These are phyloP conservation scores for Yarrowia sp. DNA, from an alignment of 805 yeast species.

Conservation along the genomic window DNA sequence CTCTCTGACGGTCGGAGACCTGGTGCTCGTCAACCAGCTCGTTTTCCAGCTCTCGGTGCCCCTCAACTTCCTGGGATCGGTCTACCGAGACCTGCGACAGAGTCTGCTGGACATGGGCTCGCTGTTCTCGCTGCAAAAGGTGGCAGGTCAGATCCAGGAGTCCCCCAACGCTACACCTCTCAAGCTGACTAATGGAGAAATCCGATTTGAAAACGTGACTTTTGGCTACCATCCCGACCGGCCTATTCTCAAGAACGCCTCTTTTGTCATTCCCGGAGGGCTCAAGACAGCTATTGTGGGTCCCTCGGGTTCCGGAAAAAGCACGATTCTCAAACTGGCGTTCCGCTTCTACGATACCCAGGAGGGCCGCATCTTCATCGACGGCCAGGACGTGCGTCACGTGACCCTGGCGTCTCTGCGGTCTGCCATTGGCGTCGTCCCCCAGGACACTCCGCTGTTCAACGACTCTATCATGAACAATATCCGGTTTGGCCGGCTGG, in stretches of 20 bases:
- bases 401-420: conserved; percentile 80
- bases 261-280: conserved; percentile 89
- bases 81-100: conserved; percentile 92
- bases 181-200: conserved; percentile 72
- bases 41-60: conserved; percentile 97
- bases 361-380: conserved; percentile 78
- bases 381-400: conserved; percentile 84
- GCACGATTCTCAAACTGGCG: conserved; percentile 81
- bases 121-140: conserved; percentile 80
- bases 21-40: conserved; percentile 91
- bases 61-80: conserved; percentile 91
- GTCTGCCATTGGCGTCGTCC: conserved; percentile 84
- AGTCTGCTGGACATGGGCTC: conserved; percentile 96
- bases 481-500: conserved; percentile 80
- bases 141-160: conserved; percentile 70
- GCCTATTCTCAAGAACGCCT: conserved; percentile 80
- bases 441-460: conserved; percentile 96
- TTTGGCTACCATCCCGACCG: conserved; percentile 92
- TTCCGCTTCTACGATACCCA: conserved; percentile 89
- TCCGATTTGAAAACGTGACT: conserved; percentile 85
- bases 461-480: conserved; percentile 90
- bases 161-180: conserved; percentile 68
- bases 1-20: conserved; percentile 86
- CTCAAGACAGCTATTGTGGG: conserved; percentile 93
- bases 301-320: conserved; percentile 95